Evolutionary conservation across 1,139 yeast species (phyloP).

Genomic region (Suhomyces terraborum): DNA sequence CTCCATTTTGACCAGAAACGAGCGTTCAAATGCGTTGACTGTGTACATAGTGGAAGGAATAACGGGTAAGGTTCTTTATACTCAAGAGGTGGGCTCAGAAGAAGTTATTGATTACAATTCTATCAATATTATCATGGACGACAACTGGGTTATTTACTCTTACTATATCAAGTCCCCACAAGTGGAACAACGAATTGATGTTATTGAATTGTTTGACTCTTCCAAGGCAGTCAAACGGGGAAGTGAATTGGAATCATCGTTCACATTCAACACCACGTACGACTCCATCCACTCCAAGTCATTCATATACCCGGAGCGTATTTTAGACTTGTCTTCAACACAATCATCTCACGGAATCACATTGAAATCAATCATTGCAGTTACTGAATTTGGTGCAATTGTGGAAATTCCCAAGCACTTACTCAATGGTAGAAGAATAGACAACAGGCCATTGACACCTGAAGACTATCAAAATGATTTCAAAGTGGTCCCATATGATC

Average conservation of each 20-base stretch:
- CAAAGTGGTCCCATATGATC: constrained; percentile 64
- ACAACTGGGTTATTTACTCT: constrained; percentile 80
- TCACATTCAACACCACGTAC: constrained; percentile 31
- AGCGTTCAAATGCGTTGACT: constrained; percentile 29
- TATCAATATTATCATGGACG: constrained; percentile 65
- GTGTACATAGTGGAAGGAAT: constrained; percentile 65
- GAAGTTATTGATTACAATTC: constrained; percentile 40
- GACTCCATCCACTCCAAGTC: constrained; percentile 50
- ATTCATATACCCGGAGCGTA: constrained; percentile 60
- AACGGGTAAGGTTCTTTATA: constrained; percentile 64
- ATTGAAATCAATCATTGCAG: constrained; percentile 62
- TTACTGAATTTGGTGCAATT: constrained; percentile 64
- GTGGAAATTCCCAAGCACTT: constrained; percentile 68
- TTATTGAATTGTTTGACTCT: constrained; percentile 78
- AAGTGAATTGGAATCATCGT: constrained; percentile 30
- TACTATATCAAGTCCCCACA: constrained; percentile 53
- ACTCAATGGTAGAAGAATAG: constrained; percentile 62
- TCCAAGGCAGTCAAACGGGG: constrained; percentile 22
- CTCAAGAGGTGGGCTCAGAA: constrained; percentile 43
- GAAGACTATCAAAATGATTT: constrained; percentile 60
- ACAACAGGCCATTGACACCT: constrained; percentile 53
- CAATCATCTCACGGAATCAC: constrained; percentile 76
- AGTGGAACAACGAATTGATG: constrained; percentile 60
- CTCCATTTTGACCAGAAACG: constrained; percentile 53
- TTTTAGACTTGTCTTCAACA: constrained; percentile 56